Conservation (phyloP, 305 asterid species). For the Solanum hybrid region DNA sequence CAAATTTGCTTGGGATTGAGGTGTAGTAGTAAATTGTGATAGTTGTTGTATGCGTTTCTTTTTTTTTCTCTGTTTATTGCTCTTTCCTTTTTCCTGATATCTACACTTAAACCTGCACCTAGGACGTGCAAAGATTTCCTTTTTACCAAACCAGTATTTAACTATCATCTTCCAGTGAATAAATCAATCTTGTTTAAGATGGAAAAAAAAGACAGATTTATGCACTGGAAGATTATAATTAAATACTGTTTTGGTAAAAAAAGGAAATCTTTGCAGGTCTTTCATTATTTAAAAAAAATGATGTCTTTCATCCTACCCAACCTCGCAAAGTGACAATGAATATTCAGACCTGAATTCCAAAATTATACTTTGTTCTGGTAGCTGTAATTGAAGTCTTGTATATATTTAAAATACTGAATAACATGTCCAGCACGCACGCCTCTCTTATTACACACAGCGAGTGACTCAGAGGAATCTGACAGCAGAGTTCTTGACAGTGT, state of each 20-base stretch:
- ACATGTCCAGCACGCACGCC: not conserved
- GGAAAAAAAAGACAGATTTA: not conserved
- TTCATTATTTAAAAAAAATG: not conserved
- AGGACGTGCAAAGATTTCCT: not conserved
- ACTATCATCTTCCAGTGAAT: not conserved
- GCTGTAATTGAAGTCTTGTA: not conserved
- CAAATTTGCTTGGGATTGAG: not conserved
- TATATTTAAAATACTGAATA: not conserved
- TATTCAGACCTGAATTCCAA: not conserved
- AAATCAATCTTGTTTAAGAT: not conserved
- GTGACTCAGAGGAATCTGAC: not conserved
- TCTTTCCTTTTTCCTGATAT: not conserved
- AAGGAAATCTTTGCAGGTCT: not conserved
- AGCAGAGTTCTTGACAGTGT: not conserved
- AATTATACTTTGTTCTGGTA: not conserved
- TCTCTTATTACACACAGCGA: not conserved
- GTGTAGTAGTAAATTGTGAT: not conserved
- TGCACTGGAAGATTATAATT: not conserved
- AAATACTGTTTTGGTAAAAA: not conserved
- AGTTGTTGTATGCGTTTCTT: not conserved
- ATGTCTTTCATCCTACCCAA: not conserved
- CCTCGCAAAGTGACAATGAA: not conserved
- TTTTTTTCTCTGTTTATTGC: not conserved
- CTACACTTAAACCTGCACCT: not conserved
- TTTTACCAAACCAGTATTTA: not conserved